Evolutionary conservation across 2,329 filamentous ascomycete genomes (phyloP), one percentile per base, ranked within the genome.

Genomic region (Tolypocladium amazonense): DNA sequence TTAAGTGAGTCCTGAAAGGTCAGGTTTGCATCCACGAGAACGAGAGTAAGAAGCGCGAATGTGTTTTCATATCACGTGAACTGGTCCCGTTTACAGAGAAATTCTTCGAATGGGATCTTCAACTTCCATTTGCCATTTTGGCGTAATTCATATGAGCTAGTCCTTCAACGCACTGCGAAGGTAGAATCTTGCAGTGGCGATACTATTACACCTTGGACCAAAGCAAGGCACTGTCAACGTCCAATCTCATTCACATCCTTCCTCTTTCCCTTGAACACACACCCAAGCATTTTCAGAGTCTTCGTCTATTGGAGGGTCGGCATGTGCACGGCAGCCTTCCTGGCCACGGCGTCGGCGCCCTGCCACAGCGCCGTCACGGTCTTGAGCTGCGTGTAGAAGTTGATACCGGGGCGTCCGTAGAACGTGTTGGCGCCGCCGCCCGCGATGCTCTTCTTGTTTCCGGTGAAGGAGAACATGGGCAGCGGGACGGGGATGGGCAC

Each of bases 351-450:
- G 77, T 97, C 92, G 69, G 92, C 86, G 62, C 83, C 86, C 70
- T 86, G 85, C 94, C 94, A 99, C 72, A 95, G 77, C 65, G 90
- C 88, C 58, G 94, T 99, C 56, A 99, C 94, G 3, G 94, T 99
- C 89, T 99, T 97, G 71, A 89, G 84, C 78, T 97, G 94, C 3
- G 94, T 99, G 76, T 96, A 97, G 73, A 99, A 99, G 71, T 89
- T 87, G 72, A 99, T 76, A 30, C 93, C 94, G 0, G 92, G 90
- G 75, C 90, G 89, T 65, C 94, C 94, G 76, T 99, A 99, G 73
- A 99, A 97, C 20, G 92, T 96, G 77, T 85, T 96, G 43, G 90
- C 89, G 62, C 94, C 93, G 58, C 92, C 92, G 59, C 93, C 94
- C 0, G 94, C 94, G 60, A 97, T 81, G 69, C 87, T 91, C 82